Base-by-base conservation (phyloP, 495 filamentous ascomycete genomes). In the Neurospora cerealis region DNA sequence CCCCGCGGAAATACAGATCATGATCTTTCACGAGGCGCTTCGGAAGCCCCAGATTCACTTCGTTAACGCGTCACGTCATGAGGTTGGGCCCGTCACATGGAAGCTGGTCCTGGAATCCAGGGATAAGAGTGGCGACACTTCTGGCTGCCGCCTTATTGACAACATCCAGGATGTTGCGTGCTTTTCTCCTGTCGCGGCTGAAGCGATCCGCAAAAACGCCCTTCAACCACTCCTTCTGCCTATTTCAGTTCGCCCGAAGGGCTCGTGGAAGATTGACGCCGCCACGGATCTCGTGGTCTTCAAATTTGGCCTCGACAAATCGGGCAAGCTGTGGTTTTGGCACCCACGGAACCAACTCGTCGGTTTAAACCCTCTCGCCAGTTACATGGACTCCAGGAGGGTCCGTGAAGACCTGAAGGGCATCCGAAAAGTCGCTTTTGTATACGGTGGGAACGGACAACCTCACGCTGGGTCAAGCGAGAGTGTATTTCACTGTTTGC, bases 31-130 rank as follows among this genome's bases (percentile, higher is more conserved):
- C 19, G 74, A 77, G 60, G 75, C 74, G 3, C 62, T 78, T 11
- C 41, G 72, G 54, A 77, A 78, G 69, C 77, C 77, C 0, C 66
- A 75, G 3, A 32, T 78, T 17, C 77, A 78, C 39, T 71, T 73
- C 17, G 13, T 71, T 2, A 48, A 42, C 5, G 41, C 17, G 17
- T 42, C 41, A 7, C 41, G 41, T 19, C 41, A 8, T 19, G 41
- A 42, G 17, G 17, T 7, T 42, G 17, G 15, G 5, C 41, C 41
- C 1, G 41, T 19, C 17, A 19, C 17, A 19, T 42, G 41, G 41
- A 7, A 19, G 17, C 41, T 42, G 17, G 17, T 2, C 48, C 11
- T 60, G 21, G 2, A 7, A 19, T 1, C 28, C 11, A 34, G 32
- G 54, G 0, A 9, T 1, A 72, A 69, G 44, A 5, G 8, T 2